Evolutionary conservation across 2,329 filamentous ascomycete genomes (phyloP), one percentile per base, ranked within the genome.

Genomic region (Ophiostoma pallidulum): DNA sequence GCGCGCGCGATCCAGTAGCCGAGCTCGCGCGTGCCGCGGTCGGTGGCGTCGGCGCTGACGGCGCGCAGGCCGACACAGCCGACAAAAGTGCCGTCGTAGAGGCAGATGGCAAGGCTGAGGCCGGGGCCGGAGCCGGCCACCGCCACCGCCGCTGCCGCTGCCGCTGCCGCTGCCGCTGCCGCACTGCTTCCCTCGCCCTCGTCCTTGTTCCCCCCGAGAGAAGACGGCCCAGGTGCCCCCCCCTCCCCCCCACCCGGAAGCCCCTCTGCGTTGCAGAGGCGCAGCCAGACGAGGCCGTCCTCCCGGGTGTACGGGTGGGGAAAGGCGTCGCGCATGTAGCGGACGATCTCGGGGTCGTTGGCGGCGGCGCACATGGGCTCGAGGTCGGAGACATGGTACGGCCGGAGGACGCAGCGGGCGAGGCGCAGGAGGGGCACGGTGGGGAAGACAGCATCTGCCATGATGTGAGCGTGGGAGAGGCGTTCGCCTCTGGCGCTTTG

Each of bases 1-100:
- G 59, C 53, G 32, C 59, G 61, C 1, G 62, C 66, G 20, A 72
- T 33, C 65, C 68, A 75, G 60, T 76, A 77, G 4, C 73, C 74
- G 1, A 77, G 7, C 59, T 75, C 70, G 56, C 65, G 64, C 4
- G 65, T 70, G 41, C 64, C 62, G 53, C 62, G 64, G 49, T 71
- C 62, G 3, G 50, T 54, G 26, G 37, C 41, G 54, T 69, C 60
- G 45, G 71, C 66, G 13, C 53, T 52, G 10, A 58, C 48, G 4
- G 60, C 52, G 36, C 59, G 60, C 36, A 73, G 54, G 32, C 71
- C 68, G 12, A 74, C 60, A 48, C 57, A 58, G 41, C 74, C 74
- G 8, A 66, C 57, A 43, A 65, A 61, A 8, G 60, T 54, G 16
- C 60, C 59, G 47, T 59, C 61, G 2, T 51, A 50, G 20, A 57